Base-by-base conservation (phyloP, 257 asterid genomes). In the Agastache rugosa region DNA sequence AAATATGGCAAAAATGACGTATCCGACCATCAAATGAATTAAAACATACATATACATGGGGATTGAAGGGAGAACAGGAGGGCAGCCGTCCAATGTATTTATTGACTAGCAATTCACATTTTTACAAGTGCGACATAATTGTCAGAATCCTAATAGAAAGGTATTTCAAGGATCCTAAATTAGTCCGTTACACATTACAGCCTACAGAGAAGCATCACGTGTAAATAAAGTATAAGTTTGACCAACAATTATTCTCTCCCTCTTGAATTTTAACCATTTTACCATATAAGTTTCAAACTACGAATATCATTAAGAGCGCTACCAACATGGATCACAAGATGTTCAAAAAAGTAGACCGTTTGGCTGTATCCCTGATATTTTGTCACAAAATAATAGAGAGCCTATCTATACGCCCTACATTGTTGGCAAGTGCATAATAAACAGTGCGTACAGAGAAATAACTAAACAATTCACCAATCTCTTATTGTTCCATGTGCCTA, bases 221-320 rank as follows among this genome's bases (percentile, higher is more conserved):
- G 69, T 11, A 71, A 29, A 63, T 54, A 63, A 66, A 72, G 11
- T 8, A 77, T 8, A 77, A 55, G 29, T 47, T 39, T 37, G 29
- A 25, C 63, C n/a, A 62, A 42, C 41, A 50, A 65, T 44, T 42
- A 58, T 31, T 23, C 55, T 64, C 67, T 45, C 39, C 80, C 72
- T 63, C 64, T 23, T 53, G 65, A 19, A 3, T 17, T 67, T 42
- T 10, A 15, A 50, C 47, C 15, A 50, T 39, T 48, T 68, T 11
- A 37, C 59, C 8, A 19, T 11, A 54, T 20, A 45, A 11, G 31
- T 55, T 64, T 75, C 60, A 55, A 55, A 70, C 72, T 34, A 41
- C 5, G 15, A 31, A 11, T 54, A 50, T 29, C 58, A 48, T 9
- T 48, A 60, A 65, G 19, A 37, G 12, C 2, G 4, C 34, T 55